phyloP scores from a whole-genome alignment of 139 green algal species.

The Micromonas commoda region DNA sequence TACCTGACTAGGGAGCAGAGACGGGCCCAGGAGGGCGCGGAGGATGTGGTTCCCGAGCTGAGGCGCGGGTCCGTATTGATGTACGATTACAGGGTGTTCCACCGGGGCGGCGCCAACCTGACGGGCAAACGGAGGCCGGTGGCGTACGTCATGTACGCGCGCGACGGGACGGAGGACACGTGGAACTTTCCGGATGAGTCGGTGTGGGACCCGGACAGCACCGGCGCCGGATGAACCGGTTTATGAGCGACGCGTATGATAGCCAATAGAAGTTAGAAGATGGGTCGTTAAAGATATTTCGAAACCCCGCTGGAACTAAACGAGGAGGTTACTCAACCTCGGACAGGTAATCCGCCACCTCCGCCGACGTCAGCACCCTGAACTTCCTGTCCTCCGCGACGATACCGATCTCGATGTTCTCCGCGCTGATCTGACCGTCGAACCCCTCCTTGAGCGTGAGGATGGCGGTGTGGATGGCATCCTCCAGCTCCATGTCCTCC shows the following conservation, averaged over 20 bases:
- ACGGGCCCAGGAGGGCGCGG: not conserved
- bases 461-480: constrained; percentile 95
- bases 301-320: too few relatives aligned
- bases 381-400: constrained; percentile 88
- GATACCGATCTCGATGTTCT: constrained; percentile 82
- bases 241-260: too few relatives aligned
- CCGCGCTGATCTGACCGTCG: constrained; percentile 81
- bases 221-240: too few relatives aligned
- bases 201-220: constrained; percentile 15
- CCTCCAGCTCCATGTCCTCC: constrained; percentile 97
- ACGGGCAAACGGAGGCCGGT: not conserved
- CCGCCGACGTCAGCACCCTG: constrained; percentile 74
- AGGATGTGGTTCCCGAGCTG: not conserved
- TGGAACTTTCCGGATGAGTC: constrained; percentile 22
- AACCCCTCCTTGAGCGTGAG: constrained; percentile 95
- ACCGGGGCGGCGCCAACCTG: constrained; percentile 1
- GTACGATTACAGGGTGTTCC: constrained; percentile 14
- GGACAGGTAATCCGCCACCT: constrained; percentile 94
- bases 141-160: constrained; percentile 10
- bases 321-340: constrained; percentile 98
- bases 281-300: too few relatives aligned
- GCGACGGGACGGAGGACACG: not conserved
- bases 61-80: not conserved
- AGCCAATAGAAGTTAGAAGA: too few relatives aligned
- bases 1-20: not conserved